Evolutionary conservation across 345 rosid genomes (phyloP).

Genomic region (Syzygium oleosum): DNA sequence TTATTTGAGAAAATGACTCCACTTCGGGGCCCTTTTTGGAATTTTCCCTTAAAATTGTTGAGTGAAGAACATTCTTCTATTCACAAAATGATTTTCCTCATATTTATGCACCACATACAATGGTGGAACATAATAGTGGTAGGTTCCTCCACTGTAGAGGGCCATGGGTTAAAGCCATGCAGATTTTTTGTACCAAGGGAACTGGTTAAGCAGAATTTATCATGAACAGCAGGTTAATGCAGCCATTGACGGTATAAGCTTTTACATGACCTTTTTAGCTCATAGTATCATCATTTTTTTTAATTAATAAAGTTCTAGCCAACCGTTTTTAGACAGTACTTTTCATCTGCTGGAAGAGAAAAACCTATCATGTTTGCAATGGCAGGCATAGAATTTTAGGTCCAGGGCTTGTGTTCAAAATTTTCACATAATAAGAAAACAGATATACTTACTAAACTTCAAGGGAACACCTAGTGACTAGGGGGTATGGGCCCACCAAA

Average conservation of each 20-base stretch:
- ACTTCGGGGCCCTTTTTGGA: too few species aligned
- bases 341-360: neutral
- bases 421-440: neutral
- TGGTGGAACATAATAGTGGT: neutral
- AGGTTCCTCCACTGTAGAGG: neutral
- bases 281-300: neutral
- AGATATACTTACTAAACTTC: neutral
- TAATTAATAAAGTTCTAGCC: neutral
- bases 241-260: neutral
- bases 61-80: neutral
- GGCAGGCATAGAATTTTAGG: neutral
- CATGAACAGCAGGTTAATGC: neutral
- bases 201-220: neutral
- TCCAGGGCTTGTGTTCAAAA: neutral
- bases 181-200: neutral
- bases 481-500: neutral
- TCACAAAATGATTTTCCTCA: neutral
- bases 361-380: neutral
- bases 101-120: neutral
- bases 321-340: neutral
- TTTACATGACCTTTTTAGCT: neutral
- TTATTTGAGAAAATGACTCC: too few species aligned
- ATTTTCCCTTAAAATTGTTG: neutral
- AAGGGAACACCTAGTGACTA: neutral
- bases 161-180: neutral